A percentile compares a stretch with the other conserved stretches of the same genome.
Conservation (phyloP, 768 basidiomycete genomes). For the Sistotremastrum suecicum region DNA sequence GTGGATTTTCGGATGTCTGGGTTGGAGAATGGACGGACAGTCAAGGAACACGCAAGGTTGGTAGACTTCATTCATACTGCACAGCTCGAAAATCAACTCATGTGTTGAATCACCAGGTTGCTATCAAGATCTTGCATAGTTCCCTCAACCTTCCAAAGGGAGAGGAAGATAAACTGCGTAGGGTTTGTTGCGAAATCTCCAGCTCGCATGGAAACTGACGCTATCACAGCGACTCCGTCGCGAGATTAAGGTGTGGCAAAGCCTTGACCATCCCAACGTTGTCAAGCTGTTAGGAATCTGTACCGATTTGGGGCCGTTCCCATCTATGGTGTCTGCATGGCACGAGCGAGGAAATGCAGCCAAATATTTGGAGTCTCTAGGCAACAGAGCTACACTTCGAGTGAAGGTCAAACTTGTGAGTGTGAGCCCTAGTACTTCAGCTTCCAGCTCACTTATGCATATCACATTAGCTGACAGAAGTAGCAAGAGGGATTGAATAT, state of each 20-base stretch:
- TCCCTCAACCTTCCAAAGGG: neutral
- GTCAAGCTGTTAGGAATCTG: slow-evolving; percentile 5
- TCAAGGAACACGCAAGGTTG: too few relatives aligned
- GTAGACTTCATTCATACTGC: neutral
- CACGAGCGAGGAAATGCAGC: slow-evolving; percentile 2
- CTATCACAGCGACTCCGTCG: slow-evolving; percentile 1
- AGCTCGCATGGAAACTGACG: neutral
- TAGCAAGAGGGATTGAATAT: slow-evolving; percentile 1
- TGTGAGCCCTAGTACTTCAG: neutral
- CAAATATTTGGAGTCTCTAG: slow-evolving; percentile 1
- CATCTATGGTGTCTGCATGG: slow-evolving; percentile 6
- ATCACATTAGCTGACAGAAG: slow-evolving; percentile 2
- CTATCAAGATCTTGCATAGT: neutral
- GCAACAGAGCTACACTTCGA: neutral
- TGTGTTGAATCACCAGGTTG: neutral
- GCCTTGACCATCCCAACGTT: slow-evolving; percentile 5
- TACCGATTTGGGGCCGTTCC: slow-evolving; percentile 3
- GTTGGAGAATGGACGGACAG: neutral
- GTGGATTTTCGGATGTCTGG: slow-evolving; percentile 1
- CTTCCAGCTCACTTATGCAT: neutral
- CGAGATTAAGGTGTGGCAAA: slow-evolving; percentile 6
- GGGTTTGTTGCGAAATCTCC: neutral
- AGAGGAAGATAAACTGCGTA: neutral
- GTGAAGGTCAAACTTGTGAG: slow-evolving; percentile 4
- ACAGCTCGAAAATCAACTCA: neutral